Conservation (phyloP, 2,329 filamentous ascomycete species). For the Penicillium sp. region DNA sequence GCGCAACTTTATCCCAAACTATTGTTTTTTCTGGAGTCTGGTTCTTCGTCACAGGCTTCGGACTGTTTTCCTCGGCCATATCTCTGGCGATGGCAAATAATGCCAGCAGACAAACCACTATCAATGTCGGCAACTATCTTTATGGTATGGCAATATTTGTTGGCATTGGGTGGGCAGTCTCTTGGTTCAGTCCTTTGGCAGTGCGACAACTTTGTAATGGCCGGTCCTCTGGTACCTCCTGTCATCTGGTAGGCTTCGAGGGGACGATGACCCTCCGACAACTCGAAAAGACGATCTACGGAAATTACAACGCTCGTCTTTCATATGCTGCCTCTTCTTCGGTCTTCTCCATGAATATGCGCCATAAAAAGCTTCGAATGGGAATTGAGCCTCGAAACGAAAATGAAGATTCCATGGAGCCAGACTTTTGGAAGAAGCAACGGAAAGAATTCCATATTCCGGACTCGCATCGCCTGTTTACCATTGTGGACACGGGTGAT, state of each 20-base stretch:
- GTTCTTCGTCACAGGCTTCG: conserved; percentile 13
- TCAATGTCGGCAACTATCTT: conserved; percentile 4
- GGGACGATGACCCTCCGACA: conserved; percentile 16
- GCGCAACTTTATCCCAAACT: conserved; percentile 9
- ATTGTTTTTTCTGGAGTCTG: conserved; percentile 16
- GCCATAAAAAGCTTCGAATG: conserved; percentile 5
- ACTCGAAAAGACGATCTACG: conserved; percentile 19
- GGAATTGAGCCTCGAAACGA: conserved; percentile 2
- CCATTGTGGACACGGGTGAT: conserved; percentile 37
- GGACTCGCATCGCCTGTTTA: conserved; percentile 31
- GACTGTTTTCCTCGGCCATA: conserved; percentile 7
- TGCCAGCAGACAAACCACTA: background rate
- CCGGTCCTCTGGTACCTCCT: conserved; percentile 7
- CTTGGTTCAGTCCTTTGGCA: conserved; percentile 19
- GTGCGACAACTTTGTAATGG: conserved; percentile 20
- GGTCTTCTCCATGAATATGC: conserved; percentile 13
- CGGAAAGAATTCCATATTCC: conserved; percentile 5
- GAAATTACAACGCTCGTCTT: conserved; percentile 17
- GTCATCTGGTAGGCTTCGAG: conserved; percentile 20
- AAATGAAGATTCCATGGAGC: background rate
- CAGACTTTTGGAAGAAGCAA: conserved; percentile 6
- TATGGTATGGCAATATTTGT: conserved; percentile 10
- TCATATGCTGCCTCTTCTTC: conserved; percentile 19
- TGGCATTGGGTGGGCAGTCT: conserved; percentile 16
- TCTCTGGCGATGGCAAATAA: conserved; percentile 4